Conservation (phyloP, 2,329 filamentous ascomycete species). For the Exserohilum rostratum region DNA sequence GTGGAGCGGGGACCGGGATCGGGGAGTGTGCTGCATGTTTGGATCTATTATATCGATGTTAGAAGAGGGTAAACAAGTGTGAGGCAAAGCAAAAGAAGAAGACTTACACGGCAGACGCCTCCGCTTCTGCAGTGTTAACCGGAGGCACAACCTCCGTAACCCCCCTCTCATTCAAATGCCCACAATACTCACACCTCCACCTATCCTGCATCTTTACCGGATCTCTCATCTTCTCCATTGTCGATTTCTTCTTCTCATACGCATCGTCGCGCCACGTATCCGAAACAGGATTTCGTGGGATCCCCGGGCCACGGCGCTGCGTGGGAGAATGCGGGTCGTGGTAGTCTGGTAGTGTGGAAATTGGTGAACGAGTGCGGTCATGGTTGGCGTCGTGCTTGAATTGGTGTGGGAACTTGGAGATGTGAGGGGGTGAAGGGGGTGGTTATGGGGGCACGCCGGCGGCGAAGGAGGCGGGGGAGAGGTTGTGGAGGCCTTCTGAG, state of each 20-base stretch:
- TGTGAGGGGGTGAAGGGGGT: background rate
- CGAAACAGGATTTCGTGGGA: slow-evolving; percentile 8
- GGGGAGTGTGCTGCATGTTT: background rate
- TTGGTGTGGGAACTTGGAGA: slow-evolving; percentile 4
- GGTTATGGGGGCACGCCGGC: slow-evolving; percentile 4
- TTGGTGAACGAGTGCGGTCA: slow-evolving; percentile 1
- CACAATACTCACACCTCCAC: slow-evolving; percentile 14
- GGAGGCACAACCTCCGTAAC: background rate
- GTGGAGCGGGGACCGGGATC: background rate
- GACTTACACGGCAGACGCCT: background rate
- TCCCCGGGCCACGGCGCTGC: slow-evolving; percentile 2
- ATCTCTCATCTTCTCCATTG: slow-evolving; percentile 3
- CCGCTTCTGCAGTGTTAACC: background rate
- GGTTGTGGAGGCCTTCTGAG: slow-evolving; percentile 2
- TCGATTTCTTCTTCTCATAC: slow-evolving; percentile 2
- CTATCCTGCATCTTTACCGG: slow-evolving; percentile 5
- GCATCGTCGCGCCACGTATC: slow-evolving; percentile 16
- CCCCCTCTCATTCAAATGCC: slow-evolving; percentile 1
- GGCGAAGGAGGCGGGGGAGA: background rate
- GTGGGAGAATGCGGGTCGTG: slow-evolving; percentile 1
- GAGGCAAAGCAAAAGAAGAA: no score
- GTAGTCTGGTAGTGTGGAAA: slow-evolving; percentile 4
- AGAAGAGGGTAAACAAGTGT: background rate
- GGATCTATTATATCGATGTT: background rate
- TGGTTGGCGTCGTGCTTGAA: slow-evolving; percentile 4